Base-by-base conservation (phyloP, 1,139 yeast genomes). In the Geotrichum restrictum region DNA sequence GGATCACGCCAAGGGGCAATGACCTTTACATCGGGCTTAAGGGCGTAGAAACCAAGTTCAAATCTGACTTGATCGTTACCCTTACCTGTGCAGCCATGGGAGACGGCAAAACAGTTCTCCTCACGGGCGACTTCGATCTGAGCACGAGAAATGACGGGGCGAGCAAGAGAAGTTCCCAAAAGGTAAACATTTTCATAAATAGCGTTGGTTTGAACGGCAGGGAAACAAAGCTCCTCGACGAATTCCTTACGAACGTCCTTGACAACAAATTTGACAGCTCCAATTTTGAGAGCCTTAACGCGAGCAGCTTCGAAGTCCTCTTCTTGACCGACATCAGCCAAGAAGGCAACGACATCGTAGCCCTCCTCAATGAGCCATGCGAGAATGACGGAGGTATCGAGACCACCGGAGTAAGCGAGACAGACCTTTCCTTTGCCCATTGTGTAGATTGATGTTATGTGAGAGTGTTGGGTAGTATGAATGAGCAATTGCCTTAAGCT, bases 1-100 rank as follows among this genome's bases (percentile, higher is more conserved):
- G 98, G 98, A 71, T 87, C 88, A 81, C 98, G 88, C 98, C 98
- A 93, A 71, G 98, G 98, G 49, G 98, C 96, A 75, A 93, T 93
- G 63, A 89, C 96, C 69, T 81, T 78, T 65, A 93, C 96, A 69
- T 91, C 98, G 47, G 98, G 98, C 78, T 93, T 89, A 72, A 93
- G 81, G 37, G 98, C 98, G 73, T 93, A 93, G 80, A 91, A 93
- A 10, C 95, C 86, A 62, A 93, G 79, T 76, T 93, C 98, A 70
- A 93, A 93, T 75, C 98, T 85, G 62, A 93, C 98, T 77, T 93
- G 98, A 74, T 93, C 98, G 71, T 93, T 93, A 76, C 98, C 98
- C 78, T 93, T 93, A 77, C 98, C 98, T 62, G 98, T 93, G 77
- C 98, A 93, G 59, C 98, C 98, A 73, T 93, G 98, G 50, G 96